These are phyloP conservation scores for Protomyces inouyei DNA, from an alignment of 1,139 yeast genomes.

Conservation along the genomic window DNA sequence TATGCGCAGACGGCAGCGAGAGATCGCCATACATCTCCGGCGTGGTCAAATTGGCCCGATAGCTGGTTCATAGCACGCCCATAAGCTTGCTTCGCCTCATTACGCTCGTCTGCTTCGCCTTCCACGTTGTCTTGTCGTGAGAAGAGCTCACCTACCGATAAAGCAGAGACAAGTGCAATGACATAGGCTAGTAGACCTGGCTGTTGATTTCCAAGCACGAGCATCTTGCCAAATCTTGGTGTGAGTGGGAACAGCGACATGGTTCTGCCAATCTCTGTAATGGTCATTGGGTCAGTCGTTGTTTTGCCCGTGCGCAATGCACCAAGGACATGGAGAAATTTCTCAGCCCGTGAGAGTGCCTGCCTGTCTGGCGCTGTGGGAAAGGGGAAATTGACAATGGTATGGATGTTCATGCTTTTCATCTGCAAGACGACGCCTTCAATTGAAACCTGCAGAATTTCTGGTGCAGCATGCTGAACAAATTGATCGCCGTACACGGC, in stretches of 20 bases:
- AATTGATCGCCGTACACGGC: slow-evolving; percentile 89
- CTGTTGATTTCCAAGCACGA: slow-evolving; percentile 72
- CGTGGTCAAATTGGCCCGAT: slow-evolving; percentile 55
- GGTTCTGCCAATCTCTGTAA: slow-evolving; percentile 74
- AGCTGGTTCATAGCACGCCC: slow-evolving; percentile 53
- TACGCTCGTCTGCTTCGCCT: slow-evolving; percentile 41
- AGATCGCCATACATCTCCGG: slow-evolving; percentile 68
- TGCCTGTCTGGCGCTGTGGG: slow-evolving; percentile 83
- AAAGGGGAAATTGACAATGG: slow-evolving; percentile 86
- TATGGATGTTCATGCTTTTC: slow-evolving; percentile 96
- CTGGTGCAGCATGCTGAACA: slow-evolving; percentile 77
- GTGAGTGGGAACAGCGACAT: slow-evolving; percentile 92
- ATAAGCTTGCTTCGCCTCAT: slow-evolving; percentile 49
- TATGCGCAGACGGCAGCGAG: slow-evolving; percentile 84
- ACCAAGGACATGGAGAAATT: slow-evolving; percentile 64
- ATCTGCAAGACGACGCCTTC: slow-evolving; percentile 89
- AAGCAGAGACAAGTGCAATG: slow-evolving; percentile 83
- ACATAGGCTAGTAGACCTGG: slow-evolving; percentile 78
- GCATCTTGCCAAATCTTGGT: slow-evolving; percentile 88
- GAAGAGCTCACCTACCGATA: slow-evolving; percentile 83
- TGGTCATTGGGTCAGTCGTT: slow-evolving; percentile 45
- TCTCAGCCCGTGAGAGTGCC: slow-evolving; percentile 61
- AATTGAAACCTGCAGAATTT: slow-evolving; percentile 89
- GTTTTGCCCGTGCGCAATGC: slow-evolving; percentile 47
- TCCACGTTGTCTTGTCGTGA: slow-evolving; percentile 33